Percentiles rank a stretch among this genome's conserved stretches.
These are phyloP conservation scores for Wallacemonas sp. DNA, from an alignment of 208 protist genomes.

Conservation along the genomic window DNA sequence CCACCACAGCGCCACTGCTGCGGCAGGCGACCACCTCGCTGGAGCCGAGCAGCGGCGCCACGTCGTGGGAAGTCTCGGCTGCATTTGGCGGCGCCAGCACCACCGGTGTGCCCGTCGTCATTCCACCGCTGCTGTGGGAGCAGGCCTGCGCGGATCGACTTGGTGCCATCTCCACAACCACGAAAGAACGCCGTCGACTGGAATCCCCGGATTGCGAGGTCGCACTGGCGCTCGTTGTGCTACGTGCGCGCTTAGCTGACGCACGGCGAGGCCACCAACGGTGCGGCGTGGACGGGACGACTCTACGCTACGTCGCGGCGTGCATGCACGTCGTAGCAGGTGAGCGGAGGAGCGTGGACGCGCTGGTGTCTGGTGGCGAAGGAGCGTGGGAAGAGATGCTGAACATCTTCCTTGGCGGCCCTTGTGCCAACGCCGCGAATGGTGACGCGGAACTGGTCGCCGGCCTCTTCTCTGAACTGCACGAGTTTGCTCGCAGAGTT, in stretches of 20 bases:
- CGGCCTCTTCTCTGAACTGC: not conserved
- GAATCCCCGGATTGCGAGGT: not conserved
- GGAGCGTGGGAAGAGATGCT: slow-evolving; percentile 21
- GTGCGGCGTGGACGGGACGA: slow-evolving; percentile 20
- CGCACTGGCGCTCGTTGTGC: slow-evolving; percentile 27
- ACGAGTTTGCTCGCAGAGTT: too few species aligned
- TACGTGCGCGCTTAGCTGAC: slow-evolving; percentile 20
- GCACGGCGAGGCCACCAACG: not conserved
- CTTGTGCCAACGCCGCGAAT: not conserved
- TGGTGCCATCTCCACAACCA: too few species aligned
- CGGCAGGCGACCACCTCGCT: slow-evolving; percentile 17
- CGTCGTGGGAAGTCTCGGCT: slow-evolving; percentile 42
- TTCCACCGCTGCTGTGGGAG: slow-evolving; percentile 52
- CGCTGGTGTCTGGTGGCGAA: slow-evolving; percentile 16
- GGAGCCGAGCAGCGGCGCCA: not conserved
- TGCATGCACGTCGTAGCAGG: slow-evolving; percentile 9
- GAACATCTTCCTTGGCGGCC: not conserved
- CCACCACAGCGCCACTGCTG: slow-evolving; percentile 7
- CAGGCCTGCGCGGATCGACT: slow-evolving; percentile 20
- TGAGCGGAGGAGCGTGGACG: not conserved
- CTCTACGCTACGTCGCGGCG: slow-evolving; percentile 20
- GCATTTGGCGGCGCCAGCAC: slow-evolving; percentile 37
- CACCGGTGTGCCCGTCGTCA: slow-evolving; percentile 3
- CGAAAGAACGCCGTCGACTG: too few species aligned
- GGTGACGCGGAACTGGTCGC: not conserved